Base-by-base conservation (phyloP, 805 yeast species). In the Saccharomycopsis sp. region DNA sequence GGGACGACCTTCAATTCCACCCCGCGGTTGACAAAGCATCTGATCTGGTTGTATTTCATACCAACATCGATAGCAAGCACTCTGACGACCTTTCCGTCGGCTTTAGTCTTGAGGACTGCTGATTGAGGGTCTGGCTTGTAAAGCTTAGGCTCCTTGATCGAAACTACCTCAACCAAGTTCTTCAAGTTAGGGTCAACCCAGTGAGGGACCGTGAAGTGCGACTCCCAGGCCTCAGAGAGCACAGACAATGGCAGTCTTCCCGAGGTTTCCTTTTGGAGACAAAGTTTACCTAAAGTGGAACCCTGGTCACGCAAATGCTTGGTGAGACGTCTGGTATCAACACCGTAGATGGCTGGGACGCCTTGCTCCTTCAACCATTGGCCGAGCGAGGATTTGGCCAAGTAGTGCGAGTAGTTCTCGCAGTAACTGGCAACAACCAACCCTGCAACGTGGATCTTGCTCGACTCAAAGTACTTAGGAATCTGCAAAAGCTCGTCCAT, bases 331-430 rank as follows among this genome's bases (percentile, higher is more conserved):
- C 99, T 87, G 63, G 99, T 94, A 75, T 94, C 99, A 62, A 94
- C 92, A 76, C 97, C 99, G 68, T 92, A 94, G 60, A 94, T 82
- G 63, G 98, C 99, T 56, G 99, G 99, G 65, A 94, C 79, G 63
- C 88, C 88, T 74, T 92, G 87, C 67, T 84, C 86, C 73, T 90
- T 85, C 68, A 94, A 82, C 99, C 99, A 94, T 67, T 82, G 80
- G 61, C 96, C 96, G 64, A 94, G 80, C 40, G 97, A 90, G 21
- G 97, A 91, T 60, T 80, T 82, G 63, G 99, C 99, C 67, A 94
- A 80, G 76, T 78, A 90, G 71, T 94, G 99, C 52, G 97, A 90
- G 76, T 84, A 92, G 66, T 94, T 88, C 73, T 94, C 97, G 57
- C 98, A 91, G 77, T 94, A 94, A 72, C 89, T 94, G 64, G 98